A percentile compares a stretch with the other conserved stretches of the same genome.
Evolutionary conservation across 2,329 filamentous ascomycete genomes (phyloP).

Genomic region (Colletotrichum sansevieriae): DNA sequence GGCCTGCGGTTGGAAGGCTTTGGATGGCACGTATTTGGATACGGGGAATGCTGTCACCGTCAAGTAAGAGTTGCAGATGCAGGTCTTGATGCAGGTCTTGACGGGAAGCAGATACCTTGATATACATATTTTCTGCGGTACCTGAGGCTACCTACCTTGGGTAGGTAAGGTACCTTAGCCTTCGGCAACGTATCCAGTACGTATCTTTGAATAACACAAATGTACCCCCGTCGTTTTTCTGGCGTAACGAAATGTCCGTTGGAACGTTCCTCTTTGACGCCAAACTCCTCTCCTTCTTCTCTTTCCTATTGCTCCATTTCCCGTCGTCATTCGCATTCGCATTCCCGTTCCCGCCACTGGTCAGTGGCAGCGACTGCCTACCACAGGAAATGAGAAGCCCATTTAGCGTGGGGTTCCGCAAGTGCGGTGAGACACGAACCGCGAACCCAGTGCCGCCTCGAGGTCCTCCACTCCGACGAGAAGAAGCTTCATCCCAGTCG

Average conservation of each 20-base stretch:
- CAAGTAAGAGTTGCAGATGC: background rate
- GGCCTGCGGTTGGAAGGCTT: background rate
- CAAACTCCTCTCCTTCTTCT: background rate
- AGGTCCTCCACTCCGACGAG: slow-evolving; percentile 15
- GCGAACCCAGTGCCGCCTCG: slow-evolving; percentile 13
- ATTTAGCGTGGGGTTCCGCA: slow-evolving; percentile 26
- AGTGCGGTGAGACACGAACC: slow-evolving; percentile 15
- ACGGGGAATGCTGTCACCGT: background rate
- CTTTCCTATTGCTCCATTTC: slow-evolving; percentile 9
- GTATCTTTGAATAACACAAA: background rate
- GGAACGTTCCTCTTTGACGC: slow-evolving; percentile 7
- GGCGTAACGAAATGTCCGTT: background rate
- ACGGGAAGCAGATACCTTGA: background rate
- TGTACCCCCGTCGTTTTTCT: no score
- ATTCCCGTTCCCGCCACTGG: slow-evolving; percentile 7
- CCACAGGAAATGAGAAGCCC: slow-evolving; percentile 6
- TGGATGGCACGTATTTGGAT: background rate
- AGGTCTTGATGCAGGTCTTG: background rate
- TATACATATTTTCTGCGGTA: background rate
- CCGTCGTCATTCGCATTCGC: slow-evolving; percentile 15
- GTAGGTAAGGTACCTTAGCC: background rate
- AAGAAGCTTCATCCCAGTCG: slow-evolving; percentile 23
- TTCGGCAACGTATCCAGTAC: background rate
- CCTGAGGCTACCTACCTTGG: background rate
- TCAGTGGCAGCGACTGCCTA: background rate